Percentiles rank a stretch among this genome's conserved stretches.
These are phyloP conservation scores for Diaporthe amygdali DNA, from an alignment of 2,329 filamentous ascomycete genomes.

Conservation along the genomic window DNA sequence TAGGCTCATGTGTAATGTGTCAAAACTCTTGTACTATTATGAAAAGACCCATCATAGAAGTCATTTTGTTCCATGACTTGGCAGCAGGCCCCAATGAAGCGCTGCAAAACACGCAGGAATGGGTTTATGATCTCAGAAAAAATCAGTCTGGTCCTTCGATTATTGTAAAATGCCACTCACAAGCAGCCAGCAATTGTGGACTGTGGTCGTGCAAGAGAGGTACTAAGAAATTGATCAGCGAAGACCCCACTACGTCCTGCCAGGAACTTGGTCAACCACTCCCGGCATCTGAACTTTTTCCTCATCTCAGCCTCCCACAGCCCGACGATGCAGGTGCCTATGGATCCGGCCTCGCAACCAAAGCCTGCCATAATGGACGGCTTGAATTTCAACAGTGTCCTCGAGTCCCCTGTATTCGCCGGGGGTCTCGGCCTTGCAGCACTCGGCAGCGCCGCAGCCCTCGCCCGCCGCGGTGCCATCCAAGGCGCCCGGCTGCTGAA, in stretches of 20 bases:
- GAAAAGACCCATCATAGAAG: neutral
- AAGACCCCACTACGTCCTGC: constrained; percentile 23
- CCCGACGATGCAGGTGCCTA: constrained; percentile 26
- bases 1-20: neutral
- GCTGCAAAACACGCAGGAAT: neutral
- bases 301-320: neutral
- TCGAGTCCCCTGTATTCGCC: constrained; percentile 68
- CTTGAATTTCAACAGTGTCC: constrained; percentile 61
- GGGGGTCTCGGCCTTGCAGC: constrained; percentile 90
- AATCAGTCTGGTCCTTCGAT: neutral
- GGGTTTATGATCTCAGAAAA: neutral
- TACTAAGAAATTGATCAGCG: constrained; percentile 4
- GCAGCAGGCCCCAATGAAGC: neutral
- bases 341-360: constrained; percentile 26
- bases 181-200: neutral
- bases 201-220: neutral
- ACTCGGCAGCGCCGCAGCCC: constrained; percentile 79
- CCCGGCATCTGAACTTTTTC: constrained; percentile 4
- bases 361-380: constrained; percentile 27
- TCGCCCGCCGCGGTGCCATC: constrained; percentile 79
- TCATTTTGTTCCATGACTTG: neutral
- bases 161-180: neutral
- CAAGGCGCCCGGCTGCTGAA: constrained; percentile 76
- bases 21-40: neutral
- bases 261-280: neutral